Conservation (phyloP, 73 alveolate species). For the Tetrahymena elliotti region DNA sequence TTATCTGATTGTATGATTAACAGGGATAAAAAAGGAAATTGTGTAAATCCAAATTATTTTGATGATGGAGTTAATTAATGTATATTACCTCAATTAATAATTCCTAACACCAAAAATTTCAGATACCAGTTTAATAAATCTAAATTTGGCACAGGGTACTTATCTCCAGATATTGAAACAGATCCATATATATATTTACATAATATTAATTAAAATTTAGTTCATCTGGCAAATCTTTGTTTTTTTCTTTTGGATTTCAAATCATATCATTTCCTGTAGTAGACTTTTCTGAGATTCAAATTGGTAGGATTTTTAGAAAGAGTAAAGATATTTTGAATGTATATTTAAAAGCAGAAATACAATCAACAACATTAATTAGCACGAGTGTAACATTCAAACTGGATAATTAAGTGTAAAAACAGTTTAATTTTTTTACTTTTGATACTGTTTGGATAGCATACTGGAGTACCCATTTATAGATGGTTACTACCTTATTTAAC, state of each 20-base stretch:
- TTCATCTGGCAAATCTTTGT: not conserved
- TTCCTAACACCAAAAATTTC: not conserved
- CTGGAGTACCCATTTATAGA: not conserved
- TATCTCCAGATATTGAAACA: not conserved
- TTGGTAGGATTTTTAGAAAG: not conserved
- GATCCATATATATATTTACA: not conserved
- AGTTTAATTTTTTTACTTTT: not conserved
- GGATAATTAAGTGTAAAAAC: too few species aligned
- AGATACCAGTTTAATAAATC: not conserved
- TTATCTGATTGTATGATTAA: not conserved
- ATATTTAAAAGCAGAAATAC: not conserved
- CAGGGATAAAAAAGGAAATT: not conserved
- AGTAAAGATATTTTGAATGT: not conserved
- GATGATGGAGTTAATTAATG: not conserved
- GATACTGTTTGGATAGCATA: not conserved
- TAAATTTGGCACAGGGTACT: not conserved
- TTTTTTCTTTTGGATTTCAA: not conserved
- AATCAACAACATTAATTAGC: not conserved
- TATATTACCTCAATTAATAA: not conserved
- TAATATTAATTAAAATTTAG: too few species aligned
- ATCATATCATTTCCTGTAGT: too few species aligned
- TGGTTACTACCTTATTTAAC: not conserved
- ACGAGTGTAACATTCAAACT: not conserved
- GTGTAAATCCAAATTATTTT: not conserved
- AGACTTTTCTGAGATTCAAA: not conserved